Evolutionary conservation across 2,329 filamentous ascomycete species (phyloP).

Genomic region (Apiospora rasikravindrae): DNA sequence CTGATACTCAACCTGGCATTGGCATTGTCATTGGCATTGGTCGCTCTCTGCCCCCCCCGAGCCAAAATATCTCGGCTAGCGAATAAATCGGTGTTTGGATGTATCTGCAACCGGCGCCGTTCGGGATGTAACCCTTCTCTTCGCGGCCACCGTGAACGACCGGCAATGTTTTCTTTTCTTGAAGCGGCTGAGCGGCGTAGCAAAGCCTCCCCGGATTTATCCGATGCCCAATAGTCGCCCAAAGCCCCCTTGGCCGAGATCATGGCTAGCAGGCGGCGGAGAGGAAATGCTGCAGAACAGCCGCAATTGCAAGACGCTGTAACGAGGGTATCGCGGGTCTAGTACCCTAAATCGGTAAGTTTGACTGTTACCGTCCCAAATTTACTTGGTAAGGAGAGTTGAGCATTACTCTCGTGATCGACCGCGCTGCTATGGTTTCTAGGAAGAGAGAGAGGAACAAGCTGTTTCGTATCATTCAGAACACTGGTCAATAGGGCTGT

Average conservation of each 20-base stretch:
- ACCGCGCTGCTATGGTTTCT: background rate
- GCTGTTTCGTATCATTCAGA: background rate
- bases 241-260: background rate
- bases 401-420: too few species aligned
- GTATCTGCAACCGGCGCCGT: background rate
- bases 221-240: background rate
- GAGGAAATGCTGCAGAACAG: background rate
- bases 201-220: background rate
- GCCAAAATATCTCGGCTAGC: background rate
- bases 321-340: too few species aligned
- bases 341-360: too few species aligned
- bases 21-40: background rate
- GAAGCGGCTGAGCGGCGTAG: background rate
- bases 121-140: slow-evolving; percentile 4
- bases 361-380: too few species aligned
- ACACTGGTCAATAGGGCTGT: background rate
- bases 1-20: background rate
- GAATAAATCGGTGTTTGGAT: background rate
- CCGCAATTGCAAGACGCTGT: background rate
- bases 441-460: too few species aligned
- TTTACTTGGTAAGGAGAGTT: too few species aligned
- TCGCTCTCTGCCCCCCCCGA: background rate
- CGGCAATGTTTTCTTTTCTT: background rate
- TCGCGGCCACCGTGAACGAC: background rate
- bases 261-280: background rate